Percentiles rank a stretch among this genome's conserved stretches.
Evolutionary conservation across 208 protist species (phyloP).

Genomic region (Leishmania turanica): DNA sequence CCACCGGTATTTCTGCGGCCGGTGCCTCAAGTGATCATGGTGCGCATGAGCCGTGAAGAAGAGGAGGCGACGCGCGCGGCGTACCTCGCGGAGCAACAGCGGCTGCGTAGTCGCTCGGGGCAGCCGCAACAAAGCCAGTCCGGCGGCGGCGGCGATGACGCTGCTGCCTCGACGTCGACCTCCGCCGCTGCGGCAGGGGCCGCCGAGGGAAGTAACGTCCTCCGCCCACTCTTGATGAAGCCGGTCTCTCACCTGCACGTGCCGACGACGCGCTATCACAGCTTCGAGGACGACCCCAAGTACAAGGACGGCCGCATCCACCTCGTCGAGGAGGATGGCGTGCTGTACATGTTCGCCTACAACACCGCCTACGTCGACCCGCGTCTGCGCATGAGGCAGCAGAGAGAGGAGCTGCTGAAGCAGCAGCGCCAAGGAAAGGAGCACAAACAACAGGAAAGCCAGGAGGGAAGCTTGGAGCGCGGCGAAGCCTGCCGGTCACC

Average conservation of each 20-base stretch:
- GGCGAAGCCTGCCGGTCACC: neutral
- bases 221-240: neutral
- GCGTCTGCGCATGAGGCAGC: constrained; percentile 9
- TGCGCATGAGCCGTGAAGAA: constrained; percentile 38
- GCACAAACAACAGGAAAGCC: neutral
- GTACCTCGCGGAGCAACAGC: constrained; percentile 23
- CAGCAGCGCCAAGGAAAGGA: neutral
- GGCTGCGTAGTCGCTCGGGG: neutral
- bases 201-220: neutral
- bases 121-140: neutral
- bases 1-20: constrained; percentile 33
- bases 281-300: constrained; percentile 40
- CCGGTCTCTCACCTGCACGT: constrained; percentile 8
- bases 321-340: constrained; percentile 62
- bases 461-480: neutral
- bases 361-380: constrained; percentile 35
- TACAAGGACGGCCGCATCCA: constrained; percentile 66
- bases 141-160: neutral
- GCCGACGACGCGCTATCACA: constrained; percentile 27
- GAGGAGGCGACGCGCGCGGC: constrained; percentile 35
- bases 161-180: neutral
- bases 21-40: constrained; percentile 35
- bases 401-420: constrained; percentile 17
- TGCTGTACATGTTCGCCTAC: constrained; percentile 70
- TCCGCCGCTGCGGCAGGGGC: neutral